Base-by-base conservation (phyloP, 2,329 filamentous ascomycete species). In the Colletotrichum lini region DNA sequence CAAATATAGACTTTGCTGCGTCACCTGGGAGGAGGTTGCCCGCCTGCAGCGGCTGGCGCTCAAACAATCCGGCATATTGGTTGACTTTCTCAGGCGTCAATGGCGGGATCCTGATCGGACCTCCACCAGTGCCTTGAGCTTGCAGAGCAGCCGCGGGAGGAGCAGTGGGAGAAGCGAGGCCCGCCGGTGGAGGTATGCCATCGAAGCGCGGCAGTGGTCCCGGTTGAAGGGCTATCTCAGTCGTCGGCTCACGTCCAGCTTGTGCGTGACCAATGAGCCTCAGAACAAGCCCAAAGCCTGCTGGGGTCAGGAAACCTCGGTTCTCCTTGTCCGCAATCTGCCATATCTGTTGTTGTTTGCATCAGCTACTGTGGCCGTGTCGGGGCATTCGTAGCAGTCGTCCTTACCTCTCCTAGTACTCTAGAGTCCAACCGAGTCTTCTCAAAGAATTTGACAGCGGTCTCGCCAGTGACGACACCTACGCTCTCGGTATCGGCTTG, bases 321-420 rank as follows among this genome's bases (percentile, higher is more conserved):
- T 99, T 99, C 85, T 98, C 96, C 75, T 90, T 95, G 84, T 99
- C 96, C 76, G 96, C 96, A 81, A 99, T 96, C 84, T 98, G 96
- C 96, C 96, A 99, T 88, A 99, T 98, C 93, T 98, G 82, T 70
- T 74, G 30, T 67, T 44, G 23, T 23, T 49, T 49, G 56, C 18
- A 65, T 65, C 35, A 68, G 62, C 64, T 18, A 40, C 10, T 47
- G 18, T n/a, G 21, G 13, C 47, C 30, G 30, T 21, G 13, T 65
- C 23, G n/a, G 18, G 9, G n/a, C 23, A 13, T 63, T 35, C 38
- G 23, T n/a, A 56, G 47, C 58, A 42, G 26, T 61, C 44, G 54
- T 47, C 42, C 90, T 76, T 84, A 96, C 94, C 90, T 97, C 92
- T 82, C 96, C 96, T 71, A 99, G 88, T 59, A 96, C 88, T 73